A percentile compares a stretch with the other conserved stretches of the same genome.
These are phyloP conservation scores for Paramecium caudatum DNA, from an alignment of 73 alveolate genomes.

Conservation along the genomic window DNA sequence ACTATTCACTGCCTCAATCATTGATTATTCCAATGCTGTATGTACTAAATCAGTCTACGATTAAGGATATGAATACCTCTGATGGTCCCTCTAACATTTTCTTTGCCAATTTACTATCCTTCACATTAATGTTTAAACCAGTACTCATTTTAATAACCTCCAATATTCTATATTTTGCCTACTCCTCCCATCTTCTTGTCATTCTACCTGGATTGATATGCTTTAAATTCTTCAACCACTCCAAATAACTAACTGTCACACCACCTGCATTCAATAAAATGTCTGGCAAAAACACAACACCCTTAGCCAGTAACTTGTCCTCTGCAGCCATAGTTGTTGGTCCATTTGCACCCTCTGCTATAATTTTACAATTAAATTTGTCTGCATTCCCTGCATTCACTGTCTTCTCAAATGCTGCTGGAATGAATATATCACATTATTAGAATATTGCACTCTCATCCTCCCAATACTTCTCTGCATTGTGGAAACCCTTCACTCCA, in stretches of 20 bases:
- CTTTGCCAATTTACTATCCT: conserved; percentile 67
- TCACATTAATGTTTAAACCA: conserved; percentile 71
- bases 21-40: conserved; percentile 75
- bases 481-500: conserved; percentile 80
- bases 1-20: conserved; percentile 75
- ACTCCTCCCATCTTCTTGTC: conserved; percentile 87
- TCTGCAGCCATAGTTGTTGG: conserved; percentile 86
- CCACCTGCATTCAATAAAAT: conserved; percentile 91
- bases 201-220: conserved; percentile 88
- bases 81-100: conserved; percentile 83
- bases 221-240: conserved; percentile 91
- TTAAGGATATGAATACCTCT: conserved; percentile 76
- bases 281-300: conserved; percentile 89
- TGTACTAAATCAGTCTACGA: conserved; percentile 80
- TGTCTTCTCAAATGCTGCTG: conserved; percentile 82
- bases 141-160: conserved; percentile 56
- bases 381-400: conserved; percentile 82
- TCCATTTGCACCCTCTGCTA: conserved; percentile 89
- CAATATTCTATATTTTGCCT: conserved; percentile 75
- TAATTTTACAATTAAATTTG: conserved; percentile 82
- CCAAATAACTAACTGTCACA: conserved; percentile 92
- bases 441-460: conserved; percentile 78
- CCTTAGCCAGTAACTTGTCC: conserved; percentile 78
- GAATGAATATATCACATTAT: conserved; percentile 84
- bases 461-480: conserved; percentile 71